These are phyloP conservation scores for Plantago lanceolata DNA, from an alignment of 305 asterid species.

Conservation along the genomic window DNA sequence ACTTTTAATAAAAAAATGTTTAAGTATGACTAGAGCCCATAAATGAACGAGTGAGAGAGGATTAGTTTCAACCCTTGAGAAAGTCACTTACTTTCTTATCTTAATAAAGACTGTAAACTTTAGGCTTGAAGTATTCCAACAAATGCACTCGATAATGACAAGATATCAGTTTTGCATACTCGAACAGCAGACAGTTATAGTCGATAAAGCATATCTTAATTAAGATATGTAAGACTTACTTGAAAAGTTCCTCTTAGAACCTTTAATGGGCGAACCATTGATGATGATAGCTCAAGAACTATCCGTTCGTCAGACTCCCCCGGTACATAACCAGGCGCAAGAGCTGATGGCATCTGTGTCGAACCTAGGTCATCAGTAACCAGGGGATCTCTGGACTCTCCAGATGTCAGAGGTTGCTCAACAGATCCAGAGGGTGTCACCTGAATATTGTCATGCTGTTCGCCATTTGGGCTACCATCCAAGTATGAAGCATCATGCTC, in stretches of 20 bases:
- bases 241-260: conserved; percentile 88
- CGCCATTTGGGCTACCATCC: conserved; percentile 44
- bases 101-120: conserved; percentile 11
- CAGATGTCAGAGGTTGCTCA: conserved; percentile 44
- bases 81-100: background rate
- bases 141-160: conserved; percentile 15
- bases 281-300: conserved; percentile 87
- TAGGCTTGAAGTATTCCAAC: conserved; percentile 5
- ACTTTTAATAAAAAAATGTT: too few relatives aligned
- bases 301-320: conserved; percentile 86
- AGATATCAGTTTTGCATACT: conserved; percentile 16
- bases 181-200: conserved; percentile 12
- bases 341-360: conserved; percentile 44
- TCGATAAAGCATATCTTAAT: conserved; percentile 14
- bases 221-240: conserved; percentile 46
- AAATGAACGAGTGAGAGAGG: conserved; percentile 10
- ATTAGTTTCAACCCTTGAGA: background rate
- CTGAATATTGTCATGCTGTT: conserved; percentile 44
- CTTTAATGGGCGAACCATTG: conserved; percentile 91
- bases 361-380: conserved; percentile 49
- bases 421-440: conserved; percentile 40
- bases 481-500: conserved; percentile 61
- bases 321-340: conserved; percentile 91
- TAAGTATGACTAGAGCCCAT: conserved; percentile 15
- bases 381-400: conserved; percentile 40